Base-by-base conservation (phyloP, 108 stramenopile genomes). In the Discostella stelligeroides region DNA sequence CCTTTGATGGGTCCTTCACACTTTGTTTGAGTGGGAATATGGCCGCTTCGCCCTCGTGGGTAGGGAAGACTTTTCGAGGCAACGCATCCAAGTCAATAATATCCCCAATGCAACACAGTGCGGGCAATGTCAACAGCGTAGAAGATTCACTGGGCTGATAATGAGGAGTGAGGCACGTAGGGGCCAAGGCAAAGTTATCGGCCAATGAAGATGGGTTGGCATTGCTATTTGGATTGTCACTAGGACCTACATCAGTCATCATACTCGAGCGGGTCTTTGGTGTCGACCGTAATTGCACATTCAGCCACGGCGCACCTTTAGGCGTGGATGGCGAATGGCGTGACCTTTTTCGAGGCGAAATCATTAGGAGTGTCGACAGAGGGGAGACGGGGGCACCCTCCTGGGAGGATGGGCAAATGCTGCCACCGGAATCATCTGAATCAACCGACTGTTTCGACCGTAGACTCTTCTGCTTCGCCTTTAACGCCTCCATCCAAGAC, bases 401-500 rank as follows among this genome's bases (percentile, higher is more conserved):
- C 13, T 41, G 20, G 21, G 24, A 20, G 12, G 48, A 3, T 34
- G 24, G 37, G 53, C n/a, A 29, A 27, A 14, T 56, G 30, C 14
- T 29, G 1, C 28, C 14, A 55, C 21, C 29, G 20, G 17, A 10
- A 37, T 15, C 37, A n/a, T 71, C 29, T 0, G 21, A 18, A 29
- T 63, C 62, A n/a, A 40, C 55, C 21, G 56, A 56, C 28, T 76
- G 67, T 39, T 48, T 64, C 51, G 24, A 41, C 48, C 57, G 45
- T 7, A 53, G 42, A 8, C 40, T 61, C 51, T 67, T 79, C 55
- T 79, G 70, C 17, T 67, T 79, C 64, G 60, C 70, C 20, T 70
- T 79, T 49, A 79, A 43, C 18, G 70, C 50, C n/a, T 71, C 77
- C 45, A 79, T 57, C 77, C 77, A 79, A 5, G 65, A 42, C 20